Evolutionary conservation across 2,329 filamentous ascomycete species (phyloP).

Genomic region (Metarhizium humberi): DNA sequence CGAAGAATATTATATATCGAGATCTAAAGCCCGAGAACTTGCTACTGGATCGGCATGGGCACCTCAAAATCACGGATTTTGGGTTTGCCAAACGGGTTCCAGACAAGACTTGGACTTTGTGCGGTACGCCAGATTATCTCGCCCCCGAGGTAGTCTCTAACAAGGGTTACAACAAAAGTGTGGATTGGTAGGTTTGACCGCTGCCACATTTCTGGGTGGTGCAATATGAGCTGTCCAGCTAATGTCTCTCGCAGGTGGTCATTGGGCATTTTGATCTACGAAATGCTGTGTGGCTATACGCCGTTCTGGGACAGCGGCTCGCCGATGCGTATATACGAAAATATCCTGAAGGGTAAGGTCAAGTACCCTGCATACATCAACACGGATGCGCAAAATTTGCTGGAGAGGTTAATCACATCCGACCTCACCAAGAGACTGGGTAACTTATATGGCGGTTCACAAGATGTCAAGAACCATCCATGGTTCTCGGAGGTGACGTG

Average conservation of each 20-base stretch:
- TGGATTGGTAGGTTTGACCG: conserved; percentile 71
- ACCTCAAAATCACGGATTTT: conserved; percentile 96
- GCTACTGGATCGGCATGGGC: conserved; percentile 82
- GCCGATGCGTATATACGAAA: conserved; percentile 99
- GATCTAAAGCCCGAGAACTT: conserved; percentile 95
- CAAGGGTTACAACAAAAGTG: conserved; percentile 99
- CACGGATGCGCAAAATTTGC: conserved; percentile 83
- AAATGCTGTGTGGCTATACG: conserved; percentile 98
- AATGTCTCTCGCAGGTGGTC: conserved; percentile 65
- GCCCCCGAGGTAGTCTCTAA: conserved; percentile 97
- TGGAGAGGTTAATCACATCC: conserved; percentile 86
- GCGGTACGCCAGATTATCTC: conserved; percentile 93
- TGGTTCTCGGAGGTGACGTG: conserved; percentile 99
- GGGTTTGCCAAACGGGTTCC: conserved; percentile 97
- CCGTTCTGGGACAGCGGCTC: conserved; percentile 98
- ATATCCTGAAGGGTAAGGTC: conserved; percentile 89
- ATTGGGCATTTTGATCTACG: conserved; percentile 93
- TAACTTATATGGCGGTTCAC: conserved; percentile 82
- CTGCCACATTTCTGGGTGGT: background rate
- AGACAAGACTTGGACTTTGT: conserved; percentile 98
- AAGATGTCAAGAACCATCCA: conserved; percentile 88
- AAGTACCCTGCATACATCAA: conserved; percentile 97
- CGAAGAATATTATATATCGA: conserved; percentile 93
- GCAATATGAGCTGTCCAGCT: background rate
- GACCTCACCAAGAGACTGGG: conserved; percentile 92